Percentiles rank a stretch among this genome's conserved stretches.
Conservation (phyloP, 768 basidiomycete species). For the Pleurotus sapidus region DNA sequence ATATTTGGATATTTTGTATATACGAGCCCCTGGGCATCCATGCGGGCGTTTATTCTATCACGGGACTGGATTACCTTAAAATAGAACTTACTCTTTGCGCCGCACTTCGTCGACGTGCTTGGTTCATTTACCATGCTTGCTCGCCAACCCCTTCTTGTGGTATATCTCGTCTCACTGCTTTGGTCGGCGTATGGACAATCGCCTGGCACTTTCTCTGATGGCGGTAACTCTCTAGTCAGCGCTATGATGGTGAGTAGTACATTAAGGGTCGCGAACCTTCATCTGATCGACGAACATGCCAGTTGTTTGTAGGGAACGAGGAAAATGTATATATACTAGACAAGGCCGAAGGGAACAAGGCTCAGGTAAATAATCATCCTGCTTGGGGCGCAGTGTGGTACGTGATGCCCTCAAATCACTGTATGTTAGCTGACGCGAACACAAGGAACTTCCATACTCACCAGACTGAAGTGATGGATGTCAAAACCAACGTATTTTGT, state of each 20-base stretch:
- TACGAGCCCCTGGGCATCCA: too few relatives aligned
- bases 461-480: slow-evolving; percentile 63
- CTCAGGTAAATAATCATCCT: slow-evolving; percentile 63
- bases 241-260: slow-evolving; percentile 45
- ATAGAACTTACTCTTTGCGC: too few relatives aligned
- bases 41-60: too few relatives aligned
- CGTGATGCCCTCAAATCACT: slow-evolving; percentile 1
- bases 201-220: slow-evolving; percentile 43
- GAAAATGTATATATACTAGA: slow-evolving; percentile 90
- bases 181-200: slow-evolving; percentile 30
- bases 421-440: not conserved
- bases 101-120: not conserved
- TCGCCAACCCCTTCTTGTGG: slow-evolving; percentile 35
- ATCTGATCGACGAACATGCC: slow-evolving; percentile 2
- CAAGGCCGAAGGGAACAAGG: slow-evolving; percentile 80
- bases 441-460: slow-evolving; percentile 63
- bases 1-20: too few relatives aligned
- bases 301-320: slow-evolving; percentile 81
- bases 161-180: slow-evolving; percentile 39
- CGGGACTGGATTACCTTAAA: too few relatives aligned
- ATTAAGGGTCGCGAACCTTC: slow-evolving; percentile 10
- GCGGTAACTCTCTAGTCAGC: slow-evolving; percentile 43
- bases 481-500: slow-evolving; percentile 75
- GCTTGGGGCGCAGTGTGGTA: slow-evolving; percentile 75
- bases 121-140: slow-evolving; percentile 8